Evolutionary conservation across 768 basidiomycete genomes (phyloP).

Genomic region (Termitomyces sp.): DNA sequence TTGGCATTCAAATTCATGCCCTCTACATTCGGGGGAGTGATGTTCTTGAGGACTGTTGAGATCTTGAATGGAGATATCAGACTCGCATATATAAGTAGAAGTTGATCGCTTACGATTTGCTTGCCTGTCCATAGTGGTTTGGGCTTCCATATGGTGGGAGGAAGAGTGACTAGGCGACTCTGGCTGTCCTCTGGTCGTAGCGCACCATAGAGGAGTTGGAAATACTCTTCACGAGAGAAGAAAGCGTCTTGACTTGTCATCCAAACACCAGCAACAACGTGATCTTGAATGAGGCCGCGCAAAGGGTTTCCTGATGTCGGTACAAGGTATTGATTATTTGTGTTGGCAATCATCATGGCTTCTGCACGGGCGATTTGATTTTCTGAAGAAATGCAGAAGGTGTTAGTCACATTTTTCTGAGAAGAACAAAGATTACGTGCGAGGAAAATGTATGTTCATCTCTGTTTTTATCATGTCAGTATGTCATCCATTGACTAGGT

Average conservation of each 20-base stretch:
- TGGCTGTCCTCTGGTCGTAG: slow-evolving; percentile 83
- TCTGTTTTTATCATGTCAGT: slow-evolving; percentile 44
- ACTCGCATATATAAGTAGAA: not conserved
- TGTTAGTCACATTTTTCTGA: not conserved
- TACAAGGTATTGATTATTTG: slow-evolving; percentile 98
- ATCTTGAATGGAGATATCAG: slow-evolving; percentile 50
- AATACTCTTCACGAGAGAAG: slow-evolving; percentile 94
- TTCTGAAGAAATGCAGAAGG: slow-evolving; percentile 46
- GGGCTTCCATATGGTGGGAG: slow-evolving; percentile 92
- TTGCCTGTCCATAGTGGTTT: slow-evolving; percentile 95
- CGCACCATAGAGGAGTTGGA: slow-evolving; percentile 93
- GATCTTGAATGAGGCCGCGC: slow-evolving; percentile 97
- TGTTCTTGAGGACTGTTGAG: slow-evolving; percentile 89
- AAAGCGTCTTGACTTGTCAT: slow-evolving; percentile 96
- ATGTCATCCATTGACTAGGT: not conserved
- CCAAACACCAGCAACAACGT: slow-evolving; percentile 98
- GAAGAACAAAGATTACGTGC: slow-evolving; percentile 41
- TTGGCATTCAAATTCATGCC: slow-evolving; percentile 85
- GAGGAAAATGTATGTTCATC: slow-evolving; percentile 99
- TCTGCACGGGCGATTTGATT: slow-evolving; percentile 95
- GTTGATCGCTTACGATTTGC: slow-evolving; percentile 67
- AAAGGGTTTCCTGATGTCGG: slow-evolving; percentile 98
- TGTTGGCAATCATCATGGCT: slow-evolving; percentile 92
- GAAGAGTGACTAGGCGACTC: slow-evolving; percentile 72
- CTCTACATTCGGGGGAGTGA: slow-evolving; percentile 73